Base-by-base conservation (phyloP, 371 early-diverging fungal genomes). In the Saksenaea vasiformis region DNA sequence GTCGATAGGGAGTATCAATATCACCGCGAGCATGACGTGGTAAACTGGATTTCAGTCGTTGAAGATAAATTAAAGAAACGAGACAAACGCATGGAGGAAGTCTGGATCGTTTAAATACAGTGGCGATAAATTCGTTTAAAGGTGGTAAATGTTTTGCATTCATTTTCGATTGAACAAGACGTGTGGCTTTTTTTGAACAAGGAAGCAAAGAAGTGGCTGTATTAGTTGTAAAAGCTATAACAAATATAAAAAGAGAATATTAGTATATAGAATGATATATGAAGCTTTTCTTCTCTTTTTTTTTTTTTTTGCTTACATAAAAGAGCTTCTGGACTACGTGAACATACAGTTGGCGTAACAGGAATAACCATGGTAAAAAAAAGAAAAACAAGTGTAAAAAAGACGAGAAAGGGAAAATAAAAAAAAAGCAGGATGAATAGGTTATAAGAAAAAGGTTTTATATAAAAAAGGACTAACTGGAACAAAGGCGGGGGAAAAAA, bases 1-100 rank as follows among this genome's bases (percentile, higher is more conserved):
- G 82, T 47, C 88, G 82, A 68, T 90, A 89, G n/a, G 91, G 90
- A 17, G 92, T 90, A 63, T 90, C 92, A 14, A 83, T 74, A 57
- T 88, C 85, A 15, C 90, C 91, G 39, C 86, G 84, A 41, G 92
- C 91, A 64, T 82, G 79, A 27, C 70, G 75, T 1, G 89, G 86
- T 61, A 92, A 64, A 28, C 78, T 72, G n/a, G 70, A 74, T 67
- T 90, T 86, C n/a, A 91, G 79, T 56, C 91, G 79, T 58, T 90
- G 84, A n/a, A 92, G 83, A 66, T 92, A 92, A 36, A 92, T 86
- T 38, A 91, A 69, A 0, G 89, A 85, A 5, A 89, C 87, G 1
- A 89, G 83, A 24, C 90, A 80, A 22, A 79, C 75, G 54, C 71
- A 71, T 11, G 82, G 79, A 15, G 78, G 68, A 43, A 80, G 59